phyloP scores from a whole-genome alignment of 352 stramenopile species.

The Phytophthora pinifolia region DNA sequence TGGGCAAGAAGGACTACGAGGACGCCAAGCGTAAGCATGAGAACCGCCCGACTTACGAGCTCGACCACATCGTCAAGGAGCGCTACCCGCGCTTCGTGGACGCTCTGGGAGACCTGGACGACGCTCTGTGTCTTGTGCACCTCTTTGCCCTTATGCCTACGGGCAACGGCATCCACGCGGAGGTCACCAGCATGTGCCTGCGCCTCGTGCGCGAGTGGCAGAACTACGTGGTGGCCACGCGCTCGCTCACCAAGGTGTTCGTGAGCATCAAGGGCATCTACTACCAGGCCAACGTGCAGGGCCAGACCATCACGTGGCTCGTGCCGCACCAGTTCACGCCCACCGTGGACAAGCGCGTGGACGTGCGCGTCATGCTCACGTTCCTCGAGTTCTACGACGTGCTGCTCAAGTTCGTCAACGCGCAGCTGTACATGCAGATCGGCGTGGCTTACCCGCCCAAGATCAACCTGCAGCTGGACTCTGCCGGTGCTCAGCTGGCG shows the following conservation, averaged over 20 bases:
- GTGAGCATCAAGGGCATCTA: slow-evolving; percentile 99
- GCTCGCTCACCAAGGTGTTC: slow-evolving; percentile 96
- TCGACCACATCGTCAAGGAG: slow-evolving; percentile 99
- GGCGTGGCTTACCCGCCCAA: slow-evolving; percentile 95
- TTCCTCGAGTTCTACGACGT: slow-evolving; percentile 99
- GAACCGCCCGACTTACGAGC: slow-evolving; percentile 91
- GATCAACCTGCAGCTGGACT: slow-evolving; percentile 85
- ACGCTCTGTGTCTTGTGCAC: slow-evolving; percentile 97
- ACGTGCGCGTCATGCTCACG: slow-evolving; percentile 99
- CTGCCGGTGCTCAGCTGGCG: slow-evolving; percentile 68
- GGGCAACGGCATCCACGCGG: slow-evolving; percentile 84
- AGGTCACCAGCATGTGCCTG: slow-evolving; percentile 90
- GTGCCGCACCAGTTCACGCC: slow-evolving; percentile 98
- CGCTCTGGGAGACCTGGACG: slow-evolving; percentile 97
- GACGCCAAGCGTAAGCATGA: slow-evolving; percentile 84
- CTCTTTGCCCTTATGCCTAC: slow-evolving; percentile 97
- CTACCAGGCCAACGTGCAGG: slow-evolving; percentile 95
- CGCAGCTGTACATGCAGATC: slow-evolving; percentile 96
- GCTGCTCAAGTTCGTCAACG: slow-evolving; percentile 98
- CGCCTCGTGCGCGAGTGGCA: slow-evolving; percentile 95
- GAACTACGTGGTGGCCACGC: slow-evolving; percentile 93
- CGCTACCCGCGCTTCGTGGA: slow-evolving; percentile 97
- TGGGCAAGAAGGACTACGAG: slow-evolving; percentile 83
- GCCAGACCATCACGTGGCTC: slow-evolving; percentile 97
- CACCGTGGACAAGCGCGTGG: slow-evolving; percentile 96